These are phyloP conservation scores for Cladosporium oxysporum DNA, from an alignment of 2,329 filamentous ascomycete genomes.

Conservation along the genomic window DNA sequence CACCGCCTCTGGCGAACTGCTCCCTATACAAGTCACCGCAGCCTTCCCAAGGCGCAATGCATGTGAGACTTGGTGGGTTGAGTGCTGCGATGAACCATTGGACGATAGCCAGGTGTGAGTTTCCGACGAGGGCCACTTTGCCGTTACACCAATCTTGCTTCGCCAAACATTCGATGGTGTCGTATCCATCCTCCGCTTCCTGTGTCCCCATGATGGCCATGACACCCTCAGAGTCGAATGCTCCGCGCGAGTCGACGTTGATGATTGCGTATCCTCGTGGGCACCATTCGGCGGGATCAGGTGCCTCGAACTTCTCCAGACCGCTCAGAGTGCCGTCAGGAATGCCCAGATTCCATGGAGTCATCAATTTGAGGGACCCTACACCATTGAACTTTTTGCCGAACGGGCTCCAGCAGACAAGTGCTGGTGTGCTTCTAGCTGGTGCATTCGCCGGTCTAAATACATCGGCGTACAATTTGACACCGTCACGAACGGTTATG, in stretches of 20 bases:
- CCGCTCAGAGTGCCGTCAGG: conserved; percentile 4
- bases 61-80: conserved; percentile 45
- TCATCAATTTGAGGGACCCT: conserved; percentile 5
- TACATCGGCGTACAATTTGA: conserved; percentile 4
- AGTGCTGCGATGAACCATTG: conserved; percentile 43
- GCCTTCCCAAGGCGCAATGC: conserved; percentile 52
- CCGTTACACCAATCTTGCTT: conserved; percentile 45
- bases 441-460: conserved; percentile 8
- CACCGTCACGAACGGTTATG: conserved; percentile 4
- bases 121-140: conserved; percentile 43
- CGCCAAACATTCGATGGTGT: conserved; percentile 43
- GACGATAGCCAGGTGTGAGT: conserved; percentile 30
- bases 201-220: conserved; percentile 40
- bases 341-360: conserved; percentile 6
- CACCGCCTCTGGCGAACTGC: conserved; percentile 12
- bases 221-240: conserved; percentile 37
- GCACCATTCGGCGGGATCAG: conserved; percentile 39
- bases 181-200: conserved; percentile 46
- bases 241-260: conserved; percentile 36
- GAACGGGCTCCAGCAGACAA: conserved; percentile 15
- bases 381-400: conserved; percentile 17
- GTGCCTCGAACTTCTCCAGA: conserved; percentile 34
- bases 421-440: neutral
- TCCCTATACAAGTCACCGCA: conserved; percentile 46
- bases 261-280: conserved; percentile 38